phyloP scores from a whole-genome alignment of 257 asterid species.

The Plantago major region DNA sequence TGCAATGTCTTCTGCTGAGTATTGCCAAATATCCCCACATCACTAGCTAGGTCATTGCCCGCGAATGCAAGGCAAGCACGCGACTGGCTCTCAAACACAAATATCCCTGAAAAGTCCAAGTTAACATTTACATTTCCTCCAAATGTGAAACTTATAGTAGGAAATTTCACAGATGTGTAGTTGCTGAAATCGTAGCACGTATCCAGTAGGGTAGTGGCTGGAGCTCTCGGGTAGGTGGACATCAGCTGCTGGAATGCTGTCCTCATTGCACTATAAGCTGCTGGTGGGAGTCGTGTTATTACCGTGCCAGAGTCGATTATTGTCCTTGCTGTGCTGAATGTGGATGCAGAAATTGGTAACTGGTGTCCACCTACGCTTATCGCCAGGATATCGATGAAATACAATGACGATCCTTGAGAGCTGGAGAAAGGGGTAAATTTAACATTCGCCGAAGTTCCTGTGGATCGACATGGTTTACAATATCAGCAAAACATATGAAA shows the following conservation, averaged over 20 bases:
- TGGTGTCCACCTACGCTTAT: conserved; percentile 42
- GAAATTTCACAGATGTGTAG: conserved; percentile 28
- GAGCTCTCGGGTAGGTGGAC: conserved; percentile 43
- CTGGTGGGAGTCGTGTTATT: conserved; percentile 62
- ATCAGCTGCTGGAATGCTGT: conserved; percentile 40
- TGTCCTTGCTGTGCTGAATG: conserved; percentile 42
- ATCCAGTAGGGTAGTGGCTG: conserved; percentile 47
- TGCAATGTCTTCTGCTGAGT: conserved; percentile 64
- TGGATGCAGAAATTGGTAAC: conserved; percentile 35
- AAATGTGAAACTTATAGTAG: conserved; percentile 43
- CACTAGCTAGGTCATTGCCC: conserved; percentile 29
- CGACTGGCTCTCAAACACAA: conserved; percentile 16
- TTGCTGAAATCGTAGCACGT: conserved; percentile 61
- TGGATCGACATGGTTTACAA: no score
- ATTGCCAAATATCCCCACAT: conserved; percentile 53
- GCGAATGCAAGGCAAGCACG: conserved; percentile 67
- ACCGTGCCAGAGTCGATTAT: conserved; percentile 83
- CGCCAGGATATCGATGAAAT: no score
- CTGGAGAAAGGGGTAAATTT: conserved; percentile 48
- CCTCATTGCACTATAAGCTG: conserved; percentile 44
- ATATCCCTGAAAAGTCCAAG: conserved; percentile 33
- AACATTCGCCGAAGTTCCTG: conserved; percentile 11
- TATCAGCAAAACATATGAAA: no score
- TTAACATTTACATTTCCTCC: conserved; percentile 41
- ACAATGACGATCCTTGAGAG: conserved; percentile 10